Base-by-base conservation (phyloP, 148 eudicot species). In the Diospyros lotus region DNA sequence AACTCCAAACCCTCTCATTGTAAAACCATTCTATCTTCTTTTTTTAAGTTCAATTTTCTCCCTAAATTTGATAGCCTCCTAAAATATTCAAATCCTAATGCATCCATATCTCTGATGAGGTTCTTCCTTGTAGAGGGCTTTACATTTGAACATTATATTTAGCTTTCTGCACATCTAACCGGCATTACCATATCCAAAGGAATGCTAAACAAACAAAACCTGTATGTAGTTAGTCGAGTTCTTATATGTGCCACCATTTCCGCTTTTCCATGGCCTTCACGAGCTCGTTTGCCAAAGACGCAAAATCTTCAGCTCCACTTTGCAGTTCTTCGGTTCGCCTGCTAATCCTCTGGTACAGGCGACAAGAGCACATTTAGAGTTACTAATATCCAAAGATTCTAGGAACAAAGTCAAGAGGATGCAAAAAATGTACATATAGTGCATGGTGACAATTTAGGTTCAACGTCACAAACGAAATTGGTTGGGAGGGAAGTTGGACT, bases 211-310 rank as follows among this genome's bases (percentile, higher is more conserved):
- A 10, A 54, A 42, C 38, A 71, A 3, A 67, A 41, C 5, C 6
- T 3, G 9, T 13, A 8, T 6, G 12, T 13, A 42, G n/a, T 55
- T 15, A 43, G 44, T 38, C 0, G 28, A 28, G 28, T 28, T 58
- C 59, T 82, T 77, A 90, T 73, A 92, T 87, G 44, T 90, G 90
- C 86, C 90, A 92, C 94, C 94, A 92, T 77, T 88, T 92, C 48
- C 91, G 79, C 18, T 60, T 75, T 73, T 85, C 94, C 97, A 92
- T 90, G 1, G 76, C 84, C 79, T 82, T 88, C 45, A 84, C 92
- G 5, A 89, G 92, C 80, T 92, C 97, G 68, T 92, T 84, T 13
- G 94, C 91, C 83, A 89, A 77, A 43, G 94, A 90, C 18, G 94
- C 92, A 76, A 92, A 90, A 75, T 88, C 90, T 81, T 92, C 92